Conservation (phyloP, 140 eudicot genomes). For the Erigeron philadelphicus region DNA sequence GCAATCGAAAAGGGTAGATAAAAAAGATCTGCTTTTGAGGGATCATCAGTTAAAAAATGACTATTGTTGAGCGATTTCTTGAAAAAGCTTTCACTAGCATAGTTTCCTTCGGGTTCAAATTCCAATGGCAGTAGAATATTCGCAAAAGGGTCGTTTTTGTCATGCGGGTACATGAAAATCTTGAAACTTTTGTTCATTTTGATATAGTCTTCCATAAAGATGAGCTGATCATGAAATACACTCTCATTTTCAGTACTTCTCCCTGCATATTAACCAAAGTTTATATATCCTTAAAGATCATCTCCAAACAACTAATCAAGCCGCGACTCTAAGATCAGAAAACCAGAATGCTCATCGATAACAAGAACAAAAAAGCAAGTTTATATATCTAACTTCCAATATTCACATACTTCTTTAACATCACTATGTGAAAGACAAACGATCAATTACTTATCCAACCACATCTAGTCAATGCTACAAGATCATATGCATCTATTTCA, state of each 20-base stretch:
- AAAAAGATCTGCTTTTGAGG: constrained; percentile 70
- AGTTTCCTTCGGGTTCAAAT: constrained; percentile 77
- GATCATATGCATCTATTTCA: background rate
- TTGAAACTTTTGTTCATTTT: constrained; percentile 65
- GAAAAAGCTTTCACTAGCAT: constrained; percentile 93
- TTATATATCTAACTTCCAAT: background rate
- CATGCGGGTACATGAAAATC: constrained; percentile 72
- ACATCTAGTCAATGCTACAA: constrained; percentile 8
- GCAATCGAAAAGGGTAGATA: constrained; percentile 87
- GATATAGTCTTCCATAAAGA: constrained; percentile 57
- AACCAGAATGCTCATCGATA: background rate
- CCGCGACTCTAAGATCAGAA: background rate
- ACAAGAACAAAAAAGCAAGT: background rate
- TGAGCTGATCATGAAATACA: constrained; percentile 57
- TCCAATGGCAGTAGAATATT: constrained; percentile 56
- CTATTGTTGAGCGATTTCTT: constrained; percentile 67
- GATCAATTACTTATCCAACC: background rate
- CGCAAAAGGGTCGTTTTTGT: constrained; percentile 59
- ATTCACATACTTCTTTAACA: background rate
- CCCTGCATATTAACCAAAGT: constrained; percentile 29
- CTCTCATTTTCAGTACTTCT: constrained; percentile 24
- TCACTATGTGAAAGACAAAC: background rate
- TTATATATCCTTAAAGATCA: background rate
- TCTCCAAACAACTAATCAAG: background rate
- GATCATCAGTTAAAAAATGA: constrained; percentile 68